phyloP scores from a whole-genome alignment of 768 basidiomycete species.

The Tylopilus felleus region DNA sequence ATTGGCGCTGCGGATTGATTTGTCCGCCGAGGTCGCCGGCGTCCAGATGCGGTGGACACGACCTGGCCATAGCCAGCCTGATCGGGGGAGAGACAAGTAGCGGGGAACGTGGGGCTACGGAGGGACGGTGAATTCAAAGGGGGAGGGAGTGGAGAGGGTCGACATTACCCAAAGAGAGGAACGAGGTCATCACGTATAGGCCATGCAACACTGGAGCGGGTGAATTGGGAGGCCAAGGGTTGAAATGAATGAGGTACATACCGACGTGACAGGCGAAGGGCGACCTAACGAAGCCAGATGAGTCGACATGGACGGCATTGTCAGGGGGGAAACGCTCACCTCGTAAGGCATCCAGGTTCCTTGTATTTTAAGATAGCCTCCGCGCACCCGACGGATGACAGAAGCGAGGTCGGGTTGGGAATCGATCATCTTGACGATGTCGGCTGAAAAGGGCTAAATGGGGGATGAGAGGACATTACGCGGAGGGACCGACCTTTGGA shows the following conservation, averaged over 20 bases:
- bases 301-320: constrained; percentile 15
- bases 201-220: constrained; percentile 70
- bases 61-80: constrained; percentile 87
- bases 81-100: constrained; percentile 79
- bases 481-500: constrained; percentile 63
- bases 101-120: constrained; percentile 75
- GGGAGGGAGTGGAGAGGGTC: not conserved
- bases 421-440: constrained; percentile 92
- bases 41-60: constrained; percentile 55
- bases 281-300: constrained; percentile 51
- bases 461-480: constrained; percentile 7
- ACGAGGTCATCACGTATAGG: constrained; percentile 80
- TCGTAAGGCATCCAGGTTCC: constrained; percentile 95
- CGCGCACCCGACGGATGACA: constrained; percentile 78
- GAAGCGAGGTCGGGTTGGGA: constrained; percentile 84
- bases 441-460: constrained; percentile 49
- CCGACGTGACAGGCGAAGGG: constrained; percentile 76
- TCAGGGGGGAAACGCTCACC: constrained; percentile 40
- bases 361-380: constrained; percentile 88
- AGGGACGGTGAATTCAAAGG: constrained; percentile 17
- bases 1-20: constrained; percentile 39
- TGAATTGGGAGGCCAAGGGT: constrained; percentile 11
- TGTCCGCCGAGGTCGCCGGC: constrained; percentile 57
- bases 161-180: constrained; percentile 78
- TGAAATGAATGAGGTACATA: constrained; percentile 36